Evolutionary conservation across 2,329 filamentous ascomycete species (phyloP).

Genomic region (Exophiala spinifera): DNA sequence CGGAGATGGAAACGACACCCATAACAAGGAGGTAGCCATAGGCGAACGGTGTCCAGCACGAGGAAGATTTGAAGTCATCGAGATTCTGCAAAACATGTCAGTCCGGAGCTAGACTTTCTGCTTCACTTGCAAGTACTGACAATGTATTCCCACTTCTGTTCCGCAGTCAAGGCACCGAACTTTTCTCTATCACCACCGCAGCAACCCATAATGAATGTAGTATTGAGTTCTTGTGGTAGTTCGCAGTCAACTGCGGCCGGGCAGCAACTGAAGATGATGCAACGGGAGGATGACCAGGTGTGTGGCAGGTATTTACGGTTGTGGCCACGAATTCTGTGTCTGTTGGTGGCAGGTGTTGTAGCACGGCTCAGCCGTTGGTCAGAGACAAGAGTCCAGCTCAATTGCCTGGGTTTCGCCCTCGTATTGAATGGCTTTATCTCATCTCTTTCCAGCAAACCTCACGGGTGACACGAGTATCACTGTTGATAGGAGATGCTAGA

Average conservation of each 20-base stretch:
- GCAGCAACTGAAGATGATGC: constrained; percentile 17
- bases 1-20: constrained; percentile 72
- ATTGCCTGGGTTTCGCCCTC: constrained; percentile 14
- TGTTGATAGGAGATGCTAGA: no score
- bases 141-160: constrained; percentile 95
- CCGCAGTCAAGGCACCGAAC: constrained; percentile 64
- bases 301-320: constrained; percentile 7
- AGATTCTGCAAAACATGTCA: constrained; percentile 44
- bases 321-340: background rate
- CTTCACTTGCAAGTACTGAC: constrained; percentile 49
- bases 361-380: constrained; percentile 27
- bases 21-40: constrained; percentile 84
- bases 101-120: constrained; percentile 11
- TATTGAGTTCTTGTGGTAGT: background rate
- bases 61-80: constrained; percentile 77
- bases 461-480: background rate
- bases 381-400: constrained; percentile 30
- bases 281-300: constrained; percentile 11
- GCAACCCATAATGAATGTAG: constrained; percentile 60
- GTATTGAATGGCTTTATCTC: constrained; percentile 19
- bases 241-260: constrained; percentile 23
- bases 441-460: constrained; percentile 13
- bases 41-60: constrained; percentile 72
- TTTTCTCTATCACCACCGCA: constrained; percentile 59
- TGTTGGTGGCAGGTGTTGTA: constrained; percentile 15